Base-by-base conservation (phyloP, 192 early-diverging fungal species). In the Coemansia asiatica region DNA sequence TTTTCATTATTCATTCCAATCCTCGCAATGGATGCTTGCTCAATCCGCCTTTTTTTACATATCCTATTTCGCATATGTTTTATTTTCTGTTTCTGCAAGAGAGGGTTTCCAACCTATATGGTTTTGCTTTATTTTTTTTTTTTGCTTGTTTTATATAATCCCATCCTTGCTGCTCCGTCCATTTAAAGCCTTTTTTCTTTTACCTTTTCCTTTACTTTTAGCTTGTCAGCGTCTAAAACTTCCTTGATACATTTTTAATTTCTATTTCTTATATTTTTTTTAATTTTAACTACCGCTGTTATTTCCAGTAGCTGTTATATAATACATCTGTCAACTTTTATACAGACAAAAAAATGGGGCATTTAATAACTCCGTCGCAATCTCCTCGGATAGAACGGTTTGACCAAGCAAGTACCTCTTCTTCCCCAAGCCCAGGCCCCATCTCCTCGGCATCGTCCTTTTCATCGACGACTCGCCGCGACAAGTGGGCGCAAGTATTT, bases 401-500 rank as follows among this genome's bases (percentile, higher is more conserved):
- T 22, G 38, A 21, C 38, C 28, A 16, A 4, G 27, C 2, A 16
- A 13, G 12, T 26, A 18, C 19, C 58, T 25, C 38, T 44, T 7
- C 58, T 46, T 2, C 38, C 23, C 23, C 33, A n/a, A 60, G 38
- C 26, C n/a, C 31, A 16, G 31, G 16, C 2, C 56, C 35, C 31
- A 38, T 58, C 21, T 58, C 56, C 3, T 21, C 10, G 0, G 22
- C 56, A 21, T 31, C 33, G 56, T 57, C 56, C 3, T 57, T 36
- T 33, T 57, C 56, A 9, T 57, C 56, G 33, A 25, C 40, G 6
- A 15, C 58, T 7, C 35, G 40, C 40, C 58, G 19, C 22, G 44
- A 48, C 28, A 48, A 28, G n/a, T 61, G 60, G 60, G n/a, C 25
- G 4, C 44, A 50, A 2, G 60, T 61, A 19, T 50, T 33, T 21